phyloP scores from a whole-genome alignment of 1,139 yeast genomes.

The Protomyces inouyei region DNA sequence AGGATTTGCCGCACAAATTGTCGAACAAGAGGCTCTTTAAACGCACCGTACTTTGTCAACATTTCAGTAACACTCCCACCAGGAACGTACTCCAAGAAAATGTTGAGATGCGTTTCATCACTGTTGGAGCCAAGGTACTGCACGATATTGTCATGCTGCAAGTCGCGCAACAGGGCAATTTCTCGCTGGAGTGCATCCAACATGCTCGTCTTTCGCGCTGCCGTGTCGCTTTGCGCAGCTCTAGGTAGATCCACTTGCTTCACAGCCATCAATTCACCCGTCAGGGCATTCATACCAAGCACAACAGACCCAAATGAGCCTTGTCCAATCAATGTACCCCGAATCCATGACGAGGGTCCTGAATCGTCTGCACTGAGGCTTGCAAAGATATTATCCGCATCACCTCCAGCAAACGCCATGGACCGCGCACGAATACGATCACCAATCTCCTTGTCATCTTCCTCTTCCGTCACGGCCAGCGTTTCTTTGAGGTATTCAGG shows the following conservation, averaged over 20 bases:
- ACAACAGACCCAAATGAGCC: constrained; percentile 98
- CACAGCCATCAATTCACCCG: constrained; percentile 98
- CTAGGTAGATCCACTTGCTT: constrained; percentile 80
- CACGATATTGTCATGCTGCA: constrained; percentile 90
- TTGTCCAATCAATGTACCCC: constrained; percentile 92
- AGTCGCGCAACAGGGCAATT: constrained; percentile 87
- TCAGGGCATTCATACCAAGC: constrained; percentile 86
- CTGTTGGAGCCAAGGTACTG: constrained; percentile 55
- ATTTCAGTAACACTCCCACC: constrained; percentile 95
- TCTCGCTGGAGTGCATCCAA: constrained; percentile 83
- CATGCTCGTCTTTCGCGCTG: constrained; percentile 52
- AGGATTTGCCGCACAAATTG: constrained; percentile 76
- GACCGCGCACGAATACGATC: constrained; percentile 2
- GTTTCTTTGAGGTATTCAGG: constrained; percentile 26
- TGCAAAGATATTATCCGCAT: constrained; percentile 42
- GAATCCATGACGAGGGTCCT: constrained; percentile 78
- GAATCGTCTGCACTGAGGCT: constrained; percentile 49
- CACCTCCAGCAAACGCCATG: constrained; percentile 33
- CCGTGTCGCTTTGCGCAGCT: constrained; percentile 42
- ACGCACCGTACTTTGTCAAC: constrained; percentile 74
- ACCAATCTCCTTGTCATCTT: constrained; percentile 26
- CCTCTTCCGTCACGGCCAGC: constrained; percentile 30
- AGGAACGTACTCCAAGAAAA: constrained; percentile 78
- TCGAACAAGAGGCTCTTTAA: constrained; percentile 70
- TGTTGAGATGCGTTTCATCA: constrained; percentile 28